Evolutionary conservation across 371 early-diverging fungal genomes (phyloP).

Genomic region (Smittium culicis): DNA sequence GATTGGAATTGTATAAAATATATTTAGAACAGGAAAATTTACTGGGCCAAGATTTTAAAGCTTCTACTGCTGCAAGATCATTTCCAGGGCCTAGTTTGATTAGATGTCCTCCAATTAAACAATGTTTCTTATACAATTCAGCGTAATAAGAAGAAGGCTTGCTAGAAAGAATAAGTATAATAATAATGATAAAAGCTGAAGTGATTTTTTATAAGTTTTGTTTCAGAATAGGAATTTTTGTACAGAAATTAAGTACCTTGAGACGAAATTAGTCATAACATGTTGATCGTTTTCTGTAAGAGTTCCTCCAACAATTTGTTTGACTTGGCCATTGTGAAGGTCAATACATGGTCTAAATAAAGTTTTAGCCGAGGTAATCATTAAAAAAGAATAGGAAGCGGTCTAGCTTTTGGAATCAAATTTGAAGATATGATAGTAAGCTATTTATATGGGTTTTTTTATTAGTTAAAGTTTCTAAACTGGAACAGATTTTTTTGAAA

Average conservation of each 20-base stretch:
- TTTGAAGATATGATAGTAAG: too few relatives aligned
- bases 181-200: neutral
- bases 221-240: neutral
- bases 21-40: too few relatives aligned
- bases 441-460: too few relatives aligned
- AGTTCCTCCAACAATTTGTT: slow-evolving; percentile 94
- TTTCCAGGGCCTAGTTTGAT: slow-evolving; percentile 86
- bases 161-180: slow-evolving; percentile 25
- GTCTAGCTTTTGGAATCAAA: too few relatives aligned
- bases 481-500: too few relatives aligned
- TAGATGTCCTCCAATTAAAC: slow-evolving; percentile 76
- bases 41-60: slow-evolving; percentile 72
- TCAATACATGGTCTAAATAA: slow-evolving; percentile 92
- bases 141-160: slow-evolving; percentile 68
- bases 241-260: slow-evolving; percentile 37
- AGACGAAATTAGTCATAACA: slow-evolving; percentile 82
- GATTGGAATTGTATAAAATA: too few relatives aligned
- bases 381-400: too few relatives aligned
- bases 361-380: slow-evolving; percentile 20
- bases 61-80: slow-evolving; percentile 70
- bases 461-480: too few relatives aligned
- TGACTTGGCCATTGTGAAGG: slow-evolving; percentile 89
- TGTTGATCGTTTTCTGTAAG: slow-evolving; percentile 43
- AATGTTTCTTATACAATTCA: slow-evolving; percentile 50
- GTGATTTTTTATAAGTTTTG: slow-evolving; percentile 5